phyloP scores from a whole-genome alignment of 1,284 basidiomycete genomes.

The Serendipita sp. region DNA sequence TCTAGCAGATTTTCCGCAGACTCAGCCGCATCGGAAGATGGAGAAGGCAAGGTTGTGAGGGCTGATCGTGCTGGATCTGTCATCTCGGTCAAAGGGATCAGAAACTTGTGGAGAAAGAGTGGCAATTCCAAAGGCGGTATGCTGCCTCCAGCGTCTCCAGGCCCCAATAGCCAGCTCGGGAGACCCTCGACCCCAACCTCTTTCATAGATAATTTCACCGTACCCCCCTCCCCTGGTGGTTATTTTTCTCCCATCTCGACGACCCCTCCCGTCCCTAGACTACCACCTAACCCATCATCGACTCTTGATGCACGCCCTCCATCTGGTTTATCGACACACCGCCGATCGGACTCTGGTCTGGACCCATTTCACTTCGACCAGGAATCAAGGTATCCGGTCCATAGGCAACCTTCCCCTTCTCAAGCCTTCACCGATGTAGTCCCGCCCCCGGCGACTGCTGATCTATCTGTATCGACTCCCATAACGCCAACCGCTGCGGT shows the following conservation, averaged over 20 bases:
- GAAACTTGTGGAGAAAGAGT: constrained; percentile 60
- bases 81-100: constrained; percentile 54
- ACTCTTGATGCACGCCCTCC: neutral
- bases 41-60: constrained; percentile 11
- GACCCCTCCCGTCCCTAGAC: constrained; percentile 15
- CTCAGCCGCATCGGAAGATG: constrained; percentile 35
- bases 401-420: constrained; percentile 18
- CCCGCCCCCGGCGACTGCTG: neutral
- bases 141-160: constrained; percentile 18
- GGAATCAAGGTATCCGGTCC: constrained; percentile 46
- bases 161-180: constrained; percentile 17
- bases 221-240: constrained; percentile 5
- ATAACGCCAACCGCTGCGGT: neutral
- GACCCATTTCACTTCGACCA: constrained; percentile 47
- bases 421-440: neutral
- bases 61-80: constrained; percentile 25
- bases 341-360: constrained; percentile 19
- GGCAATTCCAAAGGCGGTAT: constrained; percentile 29
- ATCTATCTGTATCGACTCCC: neutral
- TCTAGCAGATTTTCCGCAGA: constrained; percentile 62
- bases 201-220: constrained; percentile 10
- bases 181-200: constrained; percentile 12
- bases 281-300: constrained; percentile 4
- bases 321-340: constrained; percentile 13
- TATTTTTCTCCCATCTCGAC: constrained; percentile 10